phyloP scores from a whole-genome alignment of 148 eudicot species.

The Diospyros lotus region DNA sequence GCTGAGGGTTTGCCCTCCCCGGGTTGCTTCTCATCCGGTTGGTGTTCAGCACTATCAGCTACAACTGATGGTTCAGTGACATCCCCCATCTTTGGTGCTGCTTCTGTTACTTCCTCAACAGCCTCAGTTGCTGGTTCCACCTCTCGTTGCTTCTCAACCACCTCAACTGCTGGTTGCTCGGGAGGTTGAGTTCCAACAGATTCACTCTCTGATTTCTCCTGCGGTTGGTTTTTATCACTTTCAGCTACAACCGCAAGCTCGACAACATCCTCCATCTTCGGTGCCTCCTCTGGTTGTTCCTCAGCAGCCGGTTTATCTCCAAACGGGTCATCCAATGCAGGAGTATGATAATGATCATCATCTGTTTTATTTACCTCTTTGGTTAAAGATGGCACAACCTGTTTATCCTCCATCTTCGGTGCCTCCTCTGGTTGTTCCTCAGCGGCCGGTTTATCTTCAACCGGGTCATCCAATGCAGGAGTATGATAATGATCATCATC shows the following conservation, averaged over 20 bases:
- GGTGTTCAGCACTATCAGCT: background rate
- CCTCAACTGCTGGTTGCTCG: no score
- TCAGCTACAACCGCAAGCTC: slow-evolving; percentile 14
- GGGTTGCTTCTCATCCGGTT: background rate
- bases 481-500: background rate
- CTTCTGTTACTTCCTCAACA: slow-evolving; percentile 20
- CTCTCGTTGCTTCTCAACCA: no score
- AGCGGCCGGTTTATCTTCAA: no score
- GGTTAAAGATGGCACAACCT: slow-evolving; percentile 11
- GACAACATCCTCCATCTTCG: background rate
- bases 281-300: no score
- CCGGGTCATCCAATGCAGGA: no score
- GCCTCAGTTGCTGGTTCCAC: no score
- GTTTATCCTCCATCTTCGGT: slow-evolving; percentile 22
- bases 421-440: no score
- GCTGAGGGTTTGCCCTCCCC: no score
- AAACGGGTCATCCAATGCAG: no score
- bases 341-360: background rate
- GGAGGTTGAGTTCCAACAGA: no score
- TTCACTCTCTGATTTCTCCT: background rate
- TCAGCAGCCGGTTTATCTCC: no score
- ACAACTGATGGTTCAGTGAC: slow-evolving; percentile 20
- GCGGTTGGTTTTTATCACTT: background rate
- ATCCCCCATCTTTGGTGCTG: slow-evolving; percentile 10
- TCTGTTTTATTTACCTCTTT: slow-evolving; percentile 14